phyloP scores from a whole-genome alignment of 257 asterid species.

The Verbascum thapsus region DNA sequence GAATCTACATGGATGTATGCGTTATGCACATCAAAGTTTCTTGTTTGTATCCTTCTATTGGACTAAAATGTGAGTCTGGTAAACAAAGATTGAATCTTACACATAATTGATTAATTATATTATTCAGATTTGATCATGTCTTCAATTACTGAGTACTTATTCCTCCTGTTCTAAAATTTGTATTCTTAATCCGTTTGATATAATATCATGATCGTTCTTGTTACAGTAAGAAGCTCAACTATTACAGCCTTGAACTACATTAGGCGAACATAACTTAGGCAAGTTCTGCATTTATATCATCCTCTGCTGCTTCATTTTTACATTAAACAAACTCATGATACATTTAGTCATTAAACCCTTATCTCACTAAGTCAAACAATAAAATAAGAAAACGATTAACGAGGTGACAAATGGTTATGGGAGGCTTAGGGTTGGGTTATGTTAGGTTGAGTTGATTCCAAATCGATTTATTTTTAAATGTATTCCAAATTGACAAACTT shows the following conservation, averaged over 20 bases:
- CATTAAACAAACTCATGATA: conserved; percentile 16
- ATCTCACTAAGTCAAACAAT: conserved; percentile 19
- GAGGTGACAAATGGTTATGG: too few species aligned
- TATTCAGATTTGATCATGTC: not conserved
- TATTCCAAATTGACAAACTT: too few species aligned
- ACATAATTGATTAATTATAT: not conserved
- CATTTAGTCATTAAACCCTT: conserved; percentile 12
- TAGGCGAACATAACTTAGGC: not conserved
- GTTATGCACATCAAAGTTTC: not conserved
- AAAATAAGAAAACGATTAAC: too few species aligned
- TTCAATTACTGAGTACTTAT: too few species aligned
- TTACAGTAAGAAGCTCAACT: not conserved
- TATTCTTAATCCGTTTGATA: conserved; percentile 3
- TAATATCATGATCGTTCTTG: not conserved
- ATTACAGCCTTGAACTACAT: not conserved
- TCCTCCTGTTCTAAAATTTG: not conserved
- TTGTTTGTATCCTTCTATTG: conserved; percentile 8
- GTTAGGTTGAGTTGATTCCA: too few species aligned
- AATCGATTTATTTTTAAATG: too few species aligned
- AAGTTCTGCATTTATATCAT: not conserved
- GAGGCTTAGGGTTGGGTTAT: too few species aligned
- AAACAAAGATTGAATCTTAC: not conserved
- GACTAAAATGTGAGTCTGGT: not conserved
- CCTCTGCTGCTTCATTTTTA: conserved; percentile 20
- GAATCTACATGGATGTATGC: not conserved